Evolutionary conservation across 805 yeast species (phyloP).

Genomic region (Ogataea methanolica): DNA sequence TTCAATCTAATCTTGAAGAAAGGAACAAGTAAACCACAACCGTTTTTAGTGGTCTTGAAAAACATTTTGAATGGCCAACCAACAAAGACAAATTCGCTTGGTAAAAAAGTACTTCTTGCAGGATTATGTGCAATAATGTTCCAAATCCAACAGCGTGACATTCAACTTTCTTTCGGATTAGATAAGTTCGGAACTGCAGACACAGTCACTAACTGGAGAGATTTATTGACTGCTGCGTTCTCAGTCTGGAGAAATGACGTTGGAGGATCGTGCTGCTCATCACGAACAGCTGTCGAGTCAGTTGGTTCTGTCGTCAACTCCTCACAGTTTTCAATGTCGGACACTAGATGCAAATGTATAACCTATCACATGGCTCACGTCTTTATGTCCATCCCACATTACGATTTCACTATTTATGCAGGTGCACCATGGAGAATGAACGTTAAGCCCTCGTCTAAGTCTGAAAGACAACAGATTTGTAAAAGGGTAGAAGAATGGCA

Average conservation of each 20-base stretch:
- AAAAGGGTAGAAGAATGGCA: conserved; percentile 52
- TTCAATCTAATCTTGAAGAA: conserved; percentile 21
- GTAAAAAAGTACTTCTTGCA: conserved; percentile 60
- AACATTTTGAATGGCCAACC: conserved; percentile 49
- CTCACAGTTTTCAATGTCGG: conserved; percentile 31
- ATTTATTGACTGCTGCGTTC: conserved; percentile 60
- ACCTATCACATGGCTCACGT: conserved; percentile 72
- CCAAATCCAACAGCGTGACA: conserved; percentile 69
- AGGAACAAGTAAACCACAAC: conserved; percentile 27
- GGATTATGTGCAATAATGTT: conserved; percentile 64
- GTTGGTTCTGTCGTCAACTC: conserved; percentile 23
- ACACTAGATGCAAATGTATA: conserved; percentile 56
- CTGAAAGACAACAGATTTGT: conserved; percentile 43
- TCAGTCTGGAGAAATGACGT: conserved; percentile 62
- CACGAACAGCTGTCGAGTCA: conserved; percentile 30
- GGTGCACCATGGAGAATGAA: conserved; percentile 83
- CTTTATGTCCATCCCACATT: conserved; percentile 65
- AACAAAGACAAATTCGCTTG: conserved; percentile 50
- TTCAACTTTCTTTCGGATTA: conserved; percentile 50
- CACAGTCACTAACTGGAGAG: conserved; percentile 58
- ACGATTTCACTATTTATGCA: conserved; percentile 72
- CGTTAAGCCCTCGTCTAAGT: conserved; percentile 50
- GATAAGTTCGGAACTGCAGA: conserved; percentile 28
- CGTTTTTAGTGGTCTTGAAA: conserved; percentile 56
- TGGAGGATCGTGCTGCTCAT: conserved; percentile 33